phyloP scores from a whole-genome alignment of 1,284 basidiomycete species.

The Sporisorium reilianum region DNA sequence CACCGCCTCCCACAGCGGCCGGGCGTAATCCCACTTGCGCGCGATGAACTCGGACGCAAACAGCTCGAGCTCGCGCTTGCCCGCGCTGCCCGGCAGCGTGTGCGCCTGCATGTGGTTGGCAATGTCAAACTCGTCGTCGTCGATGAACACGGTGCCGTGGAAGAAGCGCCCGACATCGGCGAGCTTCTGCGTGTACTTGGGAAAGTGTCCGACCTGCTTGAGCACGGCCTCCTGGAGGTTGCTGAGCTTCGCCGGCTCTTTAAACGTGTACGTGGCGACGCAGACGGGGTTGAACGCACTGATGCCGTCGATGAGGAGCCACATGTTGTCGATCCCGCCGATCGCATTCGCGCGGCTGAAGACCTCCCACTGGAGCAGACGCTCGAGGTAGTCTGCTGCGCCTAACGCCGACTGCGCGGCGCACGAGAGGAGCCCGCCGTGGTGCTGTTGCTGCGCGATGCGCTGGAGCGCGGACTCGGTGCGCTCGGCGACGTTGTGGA shows the following conservation, averaged over 20 bases:
- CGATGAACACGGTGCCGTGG: conserved; percentile 55
- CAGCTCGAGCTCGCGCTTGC: conserved; percentile 56
- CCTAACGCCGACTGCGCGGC: conserved; percentile 14
- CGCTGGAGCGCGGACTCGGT: conserved; percentile 34
- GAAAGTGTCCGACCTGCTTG: conserved; percentile 53
- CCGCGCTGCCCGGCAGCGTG: conserved; percentile 47
- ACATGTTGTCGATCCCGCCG: conserved; percentile 60
- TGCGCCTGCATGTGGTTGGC: conserved; percentile 44
- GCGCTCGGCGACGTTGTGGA: conserved; percentile 47
- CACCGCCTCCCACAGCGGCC: conserved; percentile 59
- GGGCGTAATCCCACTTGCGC: conserved; percentile 56
- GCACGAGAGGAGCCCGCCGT: conserved; percentile 15
- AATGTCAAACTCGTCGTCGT: conserved; percentile 53
- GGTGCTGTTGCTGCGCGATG: conserved; percentile 25
- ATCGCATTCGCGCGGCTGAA: conserved; percentile 47
- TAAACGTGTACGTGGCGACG: conserved; percentile 60
- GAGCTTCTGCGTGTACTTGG: conserved; percentile 61
- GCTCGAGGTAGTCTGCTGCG: conserved; percentile 27
- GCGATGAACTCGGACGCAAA: conserved; percentile 61
- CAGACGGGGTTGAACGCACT: conserved; percentile 64
- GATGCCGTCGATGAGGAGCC: conserved; percentile 52
- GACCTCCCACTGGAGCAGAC: conserved; percentile 38
- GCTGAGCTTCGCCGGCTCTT: conserved; percentile 33
- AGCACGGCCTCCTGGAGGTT: conserved; percentile 39
- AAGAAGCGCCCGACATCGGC: conserved; percentile 53